These are phyloP conservation scores for Salisapilia sapeloensis DNA, from an alignment of 352 stramenopile species.

Conservation along the genomic window DNA sequence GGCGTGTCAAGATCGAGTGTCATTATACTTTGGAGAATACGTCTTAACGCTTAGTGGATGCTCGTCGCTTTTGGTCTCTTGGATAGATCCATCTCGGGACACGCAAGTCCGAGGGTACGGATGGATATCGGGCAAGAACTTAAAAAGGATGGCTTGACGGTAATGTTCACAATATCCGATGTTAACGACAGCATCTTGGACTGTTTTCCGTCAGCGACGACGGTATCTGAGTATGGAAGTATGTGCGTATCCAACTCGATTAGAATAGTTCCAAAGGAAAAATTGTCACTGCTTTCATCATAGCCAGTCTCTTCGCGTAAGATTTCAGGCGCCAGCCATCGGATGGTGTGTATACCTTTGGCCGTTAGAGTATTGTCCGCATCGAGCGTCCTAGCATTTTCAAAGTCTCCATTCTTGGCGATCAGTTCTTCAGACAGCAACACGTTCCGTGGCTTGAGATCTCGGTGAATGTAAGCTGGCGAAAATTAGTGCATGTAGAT, in stretches of 20 bases:
- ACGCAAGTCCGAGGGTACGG: slow-evolving; percentile 30
- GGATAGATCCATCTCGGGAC: slow-evolving; percentile 19
- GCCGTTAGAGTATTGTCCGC: slow-evolving; percentile 3
- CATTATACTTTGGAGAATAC: too few species aligned
- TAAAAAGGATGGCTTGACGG: slow-evolving; percentile 15
- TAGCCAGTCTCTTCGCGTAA: slow-evolving; percentile 37
- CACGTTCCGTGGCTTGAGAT: not conserved
- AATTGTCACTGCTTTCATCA: slow-evolving; percentile 44
- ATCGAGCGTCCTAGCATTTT: slow-evolving; percentile 10
- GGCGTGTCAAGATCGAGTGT: too few species aligned
- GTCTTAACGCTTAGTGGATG: slow-evolving; percentile 14
- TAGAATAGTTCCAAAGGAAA: slow-evolving; percentile 56
- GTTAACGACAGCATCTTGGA: too few species aligned
- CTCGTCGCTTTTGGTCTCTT: slow-evolving; percentile 20
- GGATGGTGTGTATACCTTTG: slow-evolving; percentile 39
- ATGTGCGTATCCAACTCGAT: slow-evolving; percentile 44
- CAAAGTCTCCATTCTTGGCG: slow-evolving; percentile 34
- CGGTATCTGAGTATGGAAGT: slow-evolving; percentile 39
- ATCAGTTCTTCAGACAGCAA: slow-evolving; percentile 4
- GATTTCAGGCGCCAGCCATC: slow-evolving; percentile 48
- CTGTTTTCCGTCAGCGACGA: too few species aligned
- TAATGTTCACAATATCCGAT: slow-evolving; percentile 10
- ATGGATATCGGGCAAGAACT: too few species aligned
- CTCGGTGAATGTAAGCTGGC: slow-evolving; percentile 2
- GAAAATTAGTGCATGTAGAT: slow-evolving; percentile 11